phyloP scores from a whole-genome alignment of 208 protist species.

The Trypanosoma platydactyli region DNA sequence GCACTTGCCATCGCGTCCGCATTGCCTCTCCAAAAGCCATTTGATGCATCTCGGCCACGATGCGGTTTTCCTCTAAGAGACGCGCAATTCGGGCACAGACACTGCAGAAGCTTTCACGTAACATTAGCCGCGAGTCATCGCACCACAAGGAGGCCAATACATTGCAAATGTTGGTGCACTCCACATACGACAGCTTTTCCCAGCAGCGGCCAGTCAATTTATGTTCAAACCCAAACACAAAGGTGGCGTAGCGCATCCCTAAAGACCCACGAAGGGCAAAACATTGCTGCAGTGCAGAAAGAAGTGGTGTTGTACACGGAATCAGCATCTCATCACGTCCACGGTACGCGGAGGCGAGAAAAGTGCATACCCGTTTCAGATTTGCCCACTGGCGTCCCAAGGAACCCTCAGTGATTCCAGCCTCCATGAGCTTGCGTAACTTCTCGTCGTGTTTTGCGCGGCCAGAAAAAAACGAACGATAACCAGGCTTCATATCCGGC shows the following conservation, averaged over 20 bases:
- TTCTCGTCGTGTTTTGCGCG: conserved; percentile 7
- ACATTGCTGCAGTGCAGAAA: conserved; percentile 72
- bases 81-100: conserved; percentile 49
- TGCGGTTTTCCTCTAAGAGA: conserved; percentile 71
- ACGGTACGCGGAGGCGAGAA: conserved; percentile 67
- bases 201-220: conserved; percentile 54
- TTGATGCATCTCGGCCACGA: conserved; percentile 77
- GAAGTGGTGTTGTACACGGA: conserved; percentile 52
- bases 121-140: conserved; percentile 70
- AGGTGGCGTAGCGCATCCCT: conserved; percentile 58
- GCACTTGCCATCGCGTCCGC: conserved; percentile 84
- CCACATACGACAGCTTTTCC: conserved; percentile 58
- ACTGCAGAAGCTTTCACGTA: conserved; percentile 51
- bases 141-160: conserved; percentile 75
- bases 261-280: conserved; percentile 59
- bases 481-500: conserved; percentile 20
- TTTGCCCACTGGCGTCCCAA: conserved; percentile 83
- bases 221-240: conserved; percentile 84
- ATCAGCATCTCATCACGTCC: conserved; percentile 69
- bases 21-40: conserved; percentile 81
- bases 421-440: conserved; percentile 15
- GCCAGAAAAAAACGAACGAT: conserved; percentile 5
- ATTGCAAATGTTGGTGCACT: conserved; percentile 59
- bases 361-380: conserved; percentile 70
- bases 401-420: conserved; percentile 32